Base-by-base conservation (phyloP, 768 basidiomycete species). In the Rhodotorula diobovata region DNA sequence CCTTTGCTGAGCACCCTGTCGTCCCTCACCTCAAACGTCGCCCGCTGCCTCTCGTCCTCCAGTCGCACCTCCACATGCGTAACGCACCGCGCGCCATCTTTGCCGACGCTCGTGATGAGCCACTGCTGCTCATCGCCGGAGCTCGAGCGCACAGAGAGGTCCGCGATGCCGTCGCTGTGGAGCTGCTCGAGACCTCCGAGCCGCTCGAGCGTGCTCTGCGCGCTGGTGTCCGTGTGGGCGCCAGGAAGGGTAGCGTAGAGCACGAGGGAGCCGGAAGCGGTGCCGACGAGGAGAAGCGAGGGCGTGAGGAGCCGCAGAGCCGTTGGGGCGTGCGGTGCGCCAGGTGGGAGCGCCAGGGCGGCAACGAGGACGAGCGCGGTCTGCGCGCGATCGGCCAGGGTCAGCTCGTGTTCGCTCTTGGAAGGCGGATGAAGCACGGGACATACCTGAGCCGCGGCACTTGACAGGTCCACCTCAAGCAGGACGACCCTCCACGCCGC, bases 1-100 rank as follows among this genome's bases (percentile, higher is more conserved):
- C 70, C 70, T 28, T 58, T 57, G 7, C 41, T 54, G 34, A 70
- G 20, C 59, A 32, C 39, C 37, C 69, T 37, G 46, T 53, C 46
- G 28, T 66, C 70, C 34, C 53, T 18, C 37, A 43, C 35, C 37
- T 23, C 16, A 39, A 71, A 23, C 28, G 34, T 23, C 28, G 37
- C 58, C 20, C 6, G 10, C 59, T 37, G 11, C 4, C 46, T n/a
- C 10, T 2, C 53, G 7, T 18, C 63, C 12, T 18, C 25, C 23
- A 2, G 14, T 7, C 41, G 41, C 8, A 28, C 2, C 39, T 14
- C 21, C 10, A 65, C 32, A 6, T 18, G 46, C 23, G 61, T 34
- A 0, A 61, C 3, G 30, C 55, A 58, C 14, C 61, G 21, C 60
- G 32, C 32, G 1, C 70, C 70, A 28, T 71, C 70, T 46, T 55